Base-by-base conservation (phyloP, 176 grass and related monocot species). In the Musa acuminata region DNA sequence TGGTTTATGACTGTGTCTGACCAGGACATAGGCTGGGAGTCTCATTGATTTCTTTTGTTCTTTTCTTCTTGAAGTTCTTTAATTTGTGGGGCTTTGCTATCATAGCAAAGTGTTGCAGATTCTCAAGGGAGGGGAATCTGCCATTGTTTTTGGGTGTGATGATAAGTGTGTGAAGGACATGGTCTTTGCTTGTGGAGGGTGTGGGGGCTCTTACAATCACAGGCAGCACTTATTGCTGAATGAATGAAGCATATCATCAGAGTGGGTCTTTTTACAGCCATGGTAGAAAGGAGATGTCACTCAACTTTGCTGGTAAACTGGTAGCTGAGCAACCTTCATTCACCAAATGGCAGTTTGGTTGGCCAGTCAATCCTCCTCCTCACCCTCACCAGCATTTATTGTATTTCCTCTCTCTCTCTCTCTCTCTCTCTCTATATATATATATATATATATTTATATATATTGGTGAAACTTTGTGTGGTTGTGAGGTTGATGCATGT, bases 1-100 rank as follows among this genome's bases (percentile, higher is more conserved):
- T 53, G 51, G 51, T 55, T 22, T 55, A 29, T 73, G 51, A 51
- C 17, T 17, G 16, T 8, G 64, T 57, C 62, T 64, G 19, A 20
- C 20, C 49, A 51, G 69, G 48, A 8, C 9, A 11, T 71, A 71
- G 71, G 51, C 22, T 25, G 17, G 21, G 51, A 2, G 16, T 17
- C 8, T 49, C 16, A 71, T 55, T 55, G 43, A 55, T 74, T 74
- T 73, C 35, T 27, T 55, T 25, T 74, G 11, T 29, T 74, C 27
- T 57, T 69, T 48, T 69, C 16, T 70, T 70, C 67, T 70, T 70
- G 9, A 70, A n/a, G 67, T 70, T 51, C 67, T 70, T 70, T 70
- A 16, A 50, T 70, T 70, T 70, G 48, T 70, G 67, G 67, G 67
- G 67, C 67, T 70, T 70, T 70, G 67, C 67, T 51, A 22, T 50